Percentiles rank a stretch among this genome's conserved stretches.
Conservation (phyloP, 768 basidiomycete species). For the Exsudoporus frostii region DNA sequence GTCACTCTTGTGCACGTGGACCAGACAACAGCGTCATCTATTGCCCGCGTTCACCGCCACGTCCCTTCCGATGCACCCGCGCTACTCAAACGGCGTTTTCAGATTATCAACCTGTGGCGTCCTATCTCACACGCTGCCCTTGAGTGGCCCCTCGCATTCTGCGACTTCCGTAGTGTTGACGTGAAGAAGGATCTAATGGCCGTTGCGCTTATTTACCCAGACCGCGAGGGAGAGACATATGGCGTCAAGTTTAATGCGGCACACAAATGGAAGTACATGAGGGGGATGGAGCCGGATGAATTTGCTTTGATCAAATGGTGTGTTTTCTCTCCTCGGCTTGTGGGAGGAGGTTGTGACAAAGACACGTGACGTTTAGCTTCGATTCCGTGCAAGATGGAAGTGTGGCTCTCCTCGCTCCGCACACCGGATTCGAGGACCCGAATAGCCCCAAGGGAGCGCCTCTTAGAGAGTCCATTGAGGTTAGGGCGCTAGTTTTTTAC, state of each 20-base stretch:
- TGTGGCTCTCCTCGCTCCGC: slow-evolving; percentile 32
- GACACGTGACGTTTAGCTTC: slow-evolving; percentile 23
- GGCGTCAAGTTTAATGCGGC: slow-evolving; percentile 36
- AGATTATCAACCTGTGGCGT: slow-evolving; percentile 55
- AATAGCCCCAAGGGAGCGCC: slow-evolving; percentile 30
- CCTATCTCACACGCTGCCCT: slow-evolving; percentile 43
- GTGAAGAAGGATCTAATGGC: slow-evolving; percentile 36
- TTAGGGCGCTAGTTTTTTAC: slow-evolving; percentile 37
- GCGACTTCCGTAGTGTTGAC: slow-evolving; percentile 46
- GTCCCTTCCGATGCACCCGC: slow-evolving; percentile 37
- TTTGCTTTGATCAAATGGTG: slow-evolving; percentile 49
- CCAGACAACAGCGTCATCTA: slow-evolving; percentile 40
- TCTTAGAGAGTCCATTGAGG: slow-evolving; percentile 34
- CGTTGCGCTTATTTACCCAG: slow-evolving; percentile 38
- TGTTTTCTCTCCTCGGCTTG: slow-evolving; percentile 1
- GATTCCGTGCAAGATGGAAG: slow-evolving; percentile 36
- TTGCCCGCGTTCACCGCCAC: slow-evolving; percentile 42
- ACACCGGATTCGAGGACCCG: slow-evolving; percentile 36
- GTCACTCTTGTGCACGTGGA: slow-evolving; percentile 44
- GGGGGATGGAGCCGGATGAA: slow-evolving; percentile 44
- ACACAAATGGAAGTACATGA: slow-evolving; percentile 46
- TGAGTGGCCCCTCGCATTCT: slow-evolving; percentile 49
- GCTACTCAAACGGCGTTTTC: slow-evolving; percentile 44
- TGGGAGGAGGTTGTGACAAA: background rate
- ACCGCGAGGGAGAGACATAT: slow-evolving; percentile 44